These are phyloP conservation scores for Kazachstania martiniae DNA, from an alignment of 805 yeast genomes.

Conservation along the genomic window DNA sequence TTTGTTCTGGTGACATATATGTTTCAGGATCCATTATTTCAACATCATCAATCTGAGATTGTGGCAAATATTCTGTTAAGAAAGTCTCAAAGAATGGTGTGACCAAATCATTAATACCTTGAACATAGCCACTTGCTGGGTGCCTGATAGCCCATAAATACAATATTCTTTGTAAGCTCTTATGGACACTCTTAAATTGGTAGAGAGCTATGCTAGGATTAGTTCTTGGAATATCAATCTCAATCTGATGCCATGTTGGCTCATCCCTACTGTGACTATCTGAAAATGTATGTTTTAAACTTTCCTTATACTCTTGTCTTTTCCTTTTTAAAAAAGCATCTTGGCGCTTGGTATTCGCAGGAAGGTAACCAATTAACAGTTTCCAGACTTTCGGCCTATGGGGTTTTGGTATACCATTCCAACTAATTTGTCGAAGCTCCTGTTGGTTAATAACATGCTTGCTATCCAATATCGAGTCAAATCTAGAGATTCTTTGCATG, in stretches of 20 bases:
- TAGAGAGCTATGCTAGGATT: constrained; percentile 76
- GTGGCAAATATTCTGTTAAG: constrained; percentile 48
- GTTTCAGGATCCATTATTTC: constrained; percentile 52
- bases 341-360: constrained; percentile 73
- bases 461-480: constrained; percentile 47
- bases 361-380: constrained; percentile 76
- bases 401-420: constrained; percentile 88
- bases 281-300: constrained; percentile 52
- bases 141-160: constrained; percentile 94
- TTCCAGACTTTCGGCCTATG: constrained; percentile 86
- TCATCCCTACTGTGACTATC: constrained; percentile 48
- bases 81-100: constrained; percentile 91
- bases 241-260: constrained; percentile 89
- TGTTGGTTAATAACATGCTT: constrained; percentile 50
- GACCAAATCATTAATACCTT: constrained; percentile 88
- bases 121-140: constrained; percentile 97
- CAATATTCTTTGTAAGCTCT: constrained; percentile 66
- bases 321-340: constrained; percentile 60
- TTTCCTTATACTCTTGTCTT: constrained; percentile 75
- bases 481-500: constrained; percentile 52
- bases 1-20: constrained; percentile 44
- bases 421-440: constrained; percentile 67
- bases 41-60: constrained; percentile 34
- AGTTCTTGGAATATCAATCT: constrained; percentile 89
- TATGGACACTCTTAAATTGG: constrained; percentile 57